Conservation (phyloP, 1,139 yeast species). For the Pichia sp. region DNA sequence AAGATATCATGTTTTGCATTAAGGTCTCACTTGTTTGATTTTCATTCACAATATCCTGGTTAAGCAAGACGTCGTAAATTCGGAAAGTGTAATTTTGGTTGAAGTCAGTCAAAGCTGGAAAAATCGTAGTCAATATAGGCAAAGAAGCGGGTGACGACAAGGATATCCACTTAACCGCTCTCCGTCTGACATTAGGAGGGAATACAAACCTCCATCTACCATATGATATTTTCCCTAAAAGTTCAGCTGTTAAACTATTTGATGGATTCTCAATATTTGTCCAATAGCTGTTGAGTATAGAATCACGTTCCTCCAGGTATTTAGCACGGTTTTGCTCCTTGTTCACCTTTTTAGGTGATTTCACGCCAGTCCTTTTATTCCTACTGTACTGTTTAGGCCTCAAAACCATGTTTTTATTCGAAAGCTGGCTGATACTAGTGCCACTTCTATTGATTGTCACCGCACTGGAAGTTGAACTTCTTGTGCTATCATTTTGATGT, state of each 20-base stretch:
- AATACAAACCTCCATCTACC: constrained; percentile 88
- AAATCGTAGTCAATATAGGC: constrained; percentile 73
- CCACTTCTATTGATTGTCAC: neutral
- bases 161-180: constrained; percentile 85
- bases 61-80: constrained; percentile 59
- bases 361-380: neutral
- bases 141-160: constrained; percentile 89
- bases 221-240: constrained; percentile 42
- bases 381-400: neutral
- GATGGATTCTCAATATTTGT: constrained; percentile 69
- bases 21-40: constrained; percentile 56
- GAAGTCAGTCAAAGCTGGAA: constrained; percentile 68
- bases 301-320: constrained; percentile 4
- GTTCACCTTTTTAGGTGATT: neutral
- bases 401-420: neutral
- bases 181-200: constrained; percentile 62
- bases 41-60: constrained; percentile 48
- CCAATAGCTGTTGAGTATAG: constrained; percentile 45
- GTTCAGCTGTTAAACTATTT: constrained; percentile 41
- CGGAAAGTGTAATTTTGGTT: constrained; percentile 54
- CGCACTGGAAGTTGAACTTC: constrained; percentile 2
- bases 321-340: neutral
- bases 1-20: constrained; percentile 81
- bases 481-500: neutral
- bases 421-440: neutral